These are phyloP conservation scores for Tilletiopsis washingtonensis DNA, from an alignment of 1,284 basidiomycete genomes.

Conservation along the genomic window DNA sequence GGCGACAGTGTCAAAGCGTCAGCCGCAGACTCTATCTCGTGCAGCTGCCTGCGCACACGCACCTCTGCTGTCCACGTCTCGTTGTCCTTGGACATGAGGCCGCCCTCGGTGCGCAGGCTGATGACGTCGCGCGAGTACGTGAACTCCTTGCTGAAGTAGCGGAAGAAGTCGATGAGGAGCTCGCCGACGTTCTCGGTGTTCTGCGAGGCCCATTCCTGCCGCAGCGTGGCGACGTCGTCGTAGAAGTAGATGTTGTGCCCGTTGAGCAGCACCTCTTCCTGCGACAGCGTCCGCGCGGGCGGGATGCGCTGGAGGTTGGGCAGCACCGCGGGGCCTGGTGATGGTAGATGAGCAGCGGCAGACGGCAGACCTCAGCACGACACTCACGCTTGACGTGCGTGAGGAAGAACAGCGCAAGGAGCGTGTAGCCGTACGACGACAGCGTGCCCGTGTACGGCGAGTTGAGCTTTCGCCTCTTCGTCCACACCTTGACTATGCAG, in stretches of 20 bases:
- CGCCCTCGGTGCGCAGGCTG: conserved; percentile 68
- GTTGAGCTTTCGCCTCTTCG: conserved; percentile 95
- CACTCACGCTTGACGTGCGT: conserved; percentile 71
- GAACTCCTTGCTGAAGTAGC: conserved; percentile 90
- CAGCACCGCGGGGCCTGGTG: conserved; percentile 27
- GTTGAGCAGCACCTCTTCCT: conserved; percentile 68
- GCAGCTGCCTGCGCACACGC: conserved; percentile 12
- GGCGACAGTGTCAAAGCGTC: not conserved
- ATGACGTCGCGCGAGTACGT: conserved; percentile 83
- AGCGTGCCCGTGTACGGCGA: conserved; percentile 93
- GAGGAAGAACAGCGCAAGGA: conserved; percentile 94
- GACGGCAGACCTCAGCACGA: not conserved
- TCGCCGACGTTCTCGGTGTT: conserved; percentile 90
- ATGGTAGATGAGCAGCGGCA: not conserved
- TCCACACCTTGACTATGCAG: conserved; percentile 78
- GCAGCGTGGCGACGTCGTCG: conserved; percentile 85
- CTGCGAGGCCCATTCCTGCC: conserved; percentile 84
- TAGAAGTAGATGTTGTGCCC: conserved; percentile 66
- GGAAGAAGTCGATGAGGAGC: conserved; percentile 95
- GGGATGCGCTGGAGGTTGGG: conserved; percentile 49
- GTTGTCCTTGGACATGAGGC: conserved; percentile 76
- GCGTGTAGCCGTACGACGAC: conserved; percentile 93
- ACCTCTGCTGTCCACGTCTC: conserved; percentile 93
- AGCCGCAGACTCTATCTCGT: too few species aligned
- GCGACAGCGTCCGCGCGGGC: conserved; percentile 27